Base-by-base conservation (phyloP, 2,329 filamentous ascomycete species). In the Microsporum audouinii region DNA sequence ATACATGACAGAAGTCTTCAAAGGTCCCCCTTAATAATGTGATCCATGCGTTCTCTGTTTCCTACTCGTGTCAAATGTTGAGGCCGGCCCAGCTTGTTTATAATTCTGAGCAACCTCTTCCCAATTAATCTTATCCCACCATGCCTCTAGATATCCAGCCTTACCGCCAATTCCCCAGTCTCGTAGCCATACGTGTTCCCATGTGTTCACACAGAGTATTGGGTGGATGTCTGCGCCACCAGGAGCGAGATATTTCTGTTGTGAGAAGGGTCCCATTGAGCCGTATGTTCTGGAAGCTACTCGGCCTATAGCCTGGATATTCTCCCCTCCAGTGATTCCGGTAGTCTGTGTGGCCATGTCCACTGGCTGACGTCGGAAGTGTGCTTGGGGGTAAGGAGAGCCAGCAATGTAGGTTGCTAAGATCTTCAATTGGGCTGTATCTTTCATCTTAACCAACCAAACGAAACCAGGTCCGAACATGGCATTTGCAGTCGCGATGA, bases 381-480 rank as follows among this genome's bases (percentile, higher is more conserved):
- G 89, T 38, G 91, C 92, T 64, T 84, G 86, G 2, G 88, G 84
- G 75, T 92, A 94, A 3, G 94, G 94, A 5, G 88, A 89, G 62
- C 94, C 94, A 62, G 92, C 91, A 63, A 91, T 84, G 79, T 97
- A 99, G 61, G 94, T 99, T 68, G 85, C 82, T 62, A 99, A 81
- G 70, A 99, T 82, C 69, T 86, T 84, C 69, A 79, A 73, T 59
- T 75, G 80, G 36, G 78, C 74, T 29, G 78, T 71, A 59, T 76
- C 75, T 23, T 73, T 70, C 66, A 72, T 71, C 75, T 84, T 84
- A 70, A 96, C 88, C 64, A 99, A 86, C 94, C 94, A 99, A 71
- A 97, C 88, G 77, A 95, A 97, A 66, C 94, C 94, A 0, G 92
- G 91, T 60, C 92, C 94, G 78, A 99, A 97, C 91, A 97, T 96